Base-by-base conservation (phyloP, 148 eudicot species). In the Bassia scoparia region DNA sequence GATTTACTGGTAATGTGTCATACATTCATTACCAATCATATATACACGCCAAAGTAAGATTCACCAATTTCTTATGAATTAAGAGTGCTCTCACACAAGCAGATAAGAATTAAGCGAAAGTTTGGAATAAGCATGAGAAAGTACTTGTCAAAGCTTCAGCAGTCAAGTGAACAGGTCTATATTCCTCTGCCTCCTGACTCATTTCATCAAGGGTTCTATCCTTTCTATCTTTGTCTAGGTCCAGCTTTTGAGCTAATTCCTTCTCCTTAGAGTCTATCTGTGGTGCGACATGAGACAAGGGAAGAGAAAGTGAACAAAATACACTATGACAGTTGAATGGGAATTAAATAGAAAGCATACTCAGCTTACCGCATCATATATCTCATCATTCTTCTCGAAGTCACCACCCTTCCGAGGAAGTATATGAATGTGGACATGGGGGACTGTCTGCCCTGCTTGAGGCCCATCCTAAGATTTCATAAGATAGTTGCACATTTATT, bases 391-490 rank as follows among this genome's bases (percentile, higher is more conserved):
- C 37, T 87, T 89, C 90, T 88, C 89, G 79, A 94, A 89, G 76
- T 94, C 97, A 3, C 89, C 97, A 27, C 68, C 72, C 77, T 85
- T 89, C 17, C 98, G 83, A 20, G 98, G 98, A 52, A 94, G 75
- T 41, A 94, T 78, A 77, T 94, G 98, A 70, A 94, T 83, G 71
- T 94, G 98, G 70, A 94, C 96, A 82, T 94, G 98, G 14, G 98
- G 85, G 31, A 94, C 98, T 3, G 90, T 83, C 75, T 94, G 97
- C 48, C 97, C 98, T 48, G 98, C 91, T 81, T 89, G 88, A 10
- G 96, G 97, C 27, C 98, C 98, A 78, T 91, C 98, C 98, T 94
- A 74, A 31, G 49, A 54, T 35, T 68, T 59, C 62, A 63, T 37
- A 63, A 35, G 23, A 63, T 10, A 33, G 23, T 63, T 63, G 46